Base-by-base conservation (phyloP, 179 eudicot genomes). In the Silene vulgaris region DNA sequence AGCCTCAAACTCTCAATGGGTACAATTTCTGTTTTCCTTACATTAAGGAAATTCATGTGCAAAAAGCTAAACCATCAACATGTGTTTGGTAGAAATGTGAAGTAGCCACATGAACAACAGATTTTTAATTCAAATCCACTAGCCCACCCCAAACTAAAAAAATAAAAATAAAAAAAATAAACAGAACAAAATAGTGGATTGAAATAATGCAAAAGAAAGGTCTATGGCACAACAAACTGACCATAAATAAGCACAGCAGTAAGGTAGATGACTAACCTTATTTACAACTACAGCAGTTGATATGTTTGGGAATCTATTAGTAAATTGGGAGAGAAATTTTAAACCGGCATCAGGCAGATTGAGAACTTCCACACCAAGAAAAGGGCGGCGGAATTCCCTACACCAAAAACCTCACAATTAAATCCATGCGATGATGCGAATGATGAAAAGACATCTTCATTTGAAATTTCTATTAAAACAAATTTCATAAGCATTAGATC, bases 341-440 rank as follows among this genome's bases (percentile, higher is more conserved):
- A 28, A 32, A 29, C 28, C 69, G 28, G 69, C 69, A 13, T 65
- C 69, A 29, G 13, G 69, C 13, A 65, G 69, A 65, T 65, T 65
- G 69, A 7, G 3, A 29, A 65, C 69, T 30, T 65, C 43, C 43
- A 65, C 13, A 14, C 69, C 69, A 29, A 65, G 17, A 30, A 28
- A 69, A 14, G 56, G 29, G 29, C 29, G 56, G 8, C 28, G 8
- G n/a, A 69, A 69, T 43, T 40, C 5, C 72, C 54, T 17, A 9
- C 59, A 43, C 57, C n/a, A 37, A 16, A 37, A 13, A 62, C 21
- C 37, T 37, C 8, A 21, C 57, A 23, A 40, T 37, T 35, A 61
- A 35, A 67, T 67, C 16, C 11, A 2, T 28, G 21, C 3, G 32
- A 29, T 29, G 32, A 29, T 29, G 32, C 32, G 32, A 29, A 29